A percentile compares a stretch with the other conserved stretches of the same genome.
phyloP scores from a whole-genome alignment of 257 asterid genomes.

The Gentiana straminea region DNA sequence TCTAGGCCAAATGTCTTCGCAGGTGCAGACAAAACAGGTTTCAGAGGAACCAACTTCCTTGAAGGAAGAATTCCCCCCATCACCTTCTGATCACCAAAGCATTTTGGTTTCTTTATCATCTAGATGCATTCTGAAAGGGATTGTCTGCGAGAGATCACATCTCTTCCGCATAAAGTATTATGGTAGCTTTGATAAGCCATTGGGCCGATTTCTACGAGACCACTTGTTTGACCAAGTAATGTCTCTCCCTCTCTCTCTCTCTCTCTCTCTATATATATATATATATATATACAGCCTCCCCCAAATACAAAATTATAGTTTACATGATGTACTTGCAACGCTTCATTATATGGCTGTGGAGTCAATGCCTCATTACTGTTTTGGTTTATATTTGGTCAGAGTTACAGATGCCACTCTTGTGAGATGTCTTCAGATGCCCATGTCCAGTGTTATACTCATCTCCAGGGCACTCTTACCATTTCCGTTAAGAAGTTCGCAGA shows the following conservation, averaged over 20 bases:
- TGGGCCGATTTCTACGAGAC: slow-evolving; percentile 90
- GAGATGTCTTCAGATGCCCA: slow-evolving; percentile 96
- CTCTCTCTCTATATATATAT: background rate
- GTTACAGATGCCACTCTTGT: slow-evolving; percentile 69
- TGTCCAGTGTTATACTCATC: slow-evolving; percentile 91
- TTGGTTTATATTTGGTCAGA: slow-evolving; percentile 35
- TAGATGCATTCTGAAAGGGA: slow-evolving; percentile 91
- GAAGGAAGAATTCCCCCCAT: slow-evolving; percentile 73
- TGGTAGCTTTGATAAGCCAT: slow-evolving; percentile 80
- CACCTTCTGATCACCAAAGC: slow-evolving; percentile 90
- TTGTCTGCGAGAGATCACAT: slow-evolving; percentile 89
- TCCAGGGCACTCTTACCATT: slow-evolving; percentile 89
- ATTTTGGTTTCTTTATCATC: slow-evolving; percentile 88
- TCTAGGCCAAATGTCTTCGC: slow-evolving; percentile 24
- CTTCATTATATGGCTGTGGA: background rate
- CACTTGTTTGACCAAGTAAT: slow-evolving; percentile 88
- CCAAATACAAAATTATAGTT: too few relatives aligned
- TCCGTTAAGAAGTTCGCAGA: slow-evolving; percentile 86
- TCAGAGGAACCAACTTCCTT: slow-evolving; percentile 31
- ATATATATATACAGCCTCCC: too few relatives aligned
- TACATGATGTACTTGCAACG: background rate
- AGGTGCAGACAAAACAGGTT: slow-evolving; percentile 29
- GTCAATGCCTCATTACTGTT: slow-evolving; percentile 9
- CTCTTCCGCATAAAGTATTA: slow-evolving; percentile 85
- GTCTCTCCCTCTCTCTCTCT: slow-evolving; percentile 14